These are phyloP conservation scores for Penicillium paradoxum DNA, from an alignment of 495 filamentous ascomycete genomes.

Conservation along the genomic window DNA sequence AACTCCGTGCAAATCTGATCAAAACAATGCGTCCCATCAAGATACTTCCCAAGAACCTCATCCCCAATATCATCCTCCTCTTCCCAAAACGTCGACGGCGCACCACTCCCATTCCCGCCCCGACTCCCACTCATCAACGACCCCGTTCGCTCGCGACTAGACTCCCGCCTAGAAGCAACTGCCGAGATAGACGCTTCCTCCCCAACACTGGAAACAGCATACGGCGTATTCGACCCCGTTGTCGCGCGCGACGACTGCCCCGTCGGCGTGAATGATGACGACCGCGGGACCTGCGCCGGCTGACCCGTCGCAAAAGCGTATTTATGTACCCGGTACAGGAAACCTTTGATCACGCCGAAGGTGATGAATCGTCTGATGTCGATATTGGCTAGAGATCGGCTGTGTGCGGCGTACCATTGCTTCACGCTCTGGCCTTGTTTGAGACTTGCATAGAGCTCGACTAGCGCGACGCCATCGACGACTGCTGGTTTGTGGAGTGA, in stretches of 20 bases:
- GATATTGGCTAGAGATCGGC: conserved; percentile 60
- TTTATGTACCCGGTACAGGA: conserved; percentile 91
- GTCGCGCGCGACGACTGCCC: conserved; percentile 33
- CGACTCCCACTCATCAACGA: conserved; percentile 33
- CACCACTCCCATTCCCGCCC: conserved; percentile 11
- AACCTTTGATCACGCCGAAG: conserved; percentile 92
- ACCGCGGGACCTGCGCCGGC: conserved; percentile 28
- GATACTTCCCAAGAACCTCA: conserved; percentile 54
- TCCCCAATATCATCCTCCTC: conserved; percentile 35
- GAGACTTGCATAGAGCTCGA: conserved; percentile 70
- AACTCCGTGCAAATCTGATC: conserved; percentile 87
- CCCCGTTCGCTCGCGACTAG: conserved; percentile 19
- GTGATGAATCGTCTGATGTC: conserved; percentile 89
- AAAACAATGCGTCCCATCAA: conserved; percentile 79
- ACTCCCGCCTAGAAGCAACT: conserved; percentile 10
- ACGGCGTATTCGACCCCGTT: conserved; percentile 36
- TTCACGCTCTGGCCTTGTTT: conserved; percentile 72
- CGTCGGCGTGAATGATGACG: conserved; percentile 21
- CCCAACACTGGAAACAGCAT: conserved; percentile 32
- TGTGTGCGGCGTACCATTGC: conserved; percentile 73
- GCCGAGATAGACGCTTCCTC: conserved; percentile 27
- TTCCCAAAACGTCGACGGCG: conserved; percentile 22
- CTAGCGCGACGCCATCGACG: conserved; percentile 40
- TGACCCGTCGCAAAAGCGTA: conserved; percentile 64
- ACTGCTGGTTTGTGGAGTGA: conserved; percentile 6